These are phyloP conservation scores for Erucastrum elatum DNA, from an alignment of 345 rosid species.

Conservation along the genomic window DNA sequence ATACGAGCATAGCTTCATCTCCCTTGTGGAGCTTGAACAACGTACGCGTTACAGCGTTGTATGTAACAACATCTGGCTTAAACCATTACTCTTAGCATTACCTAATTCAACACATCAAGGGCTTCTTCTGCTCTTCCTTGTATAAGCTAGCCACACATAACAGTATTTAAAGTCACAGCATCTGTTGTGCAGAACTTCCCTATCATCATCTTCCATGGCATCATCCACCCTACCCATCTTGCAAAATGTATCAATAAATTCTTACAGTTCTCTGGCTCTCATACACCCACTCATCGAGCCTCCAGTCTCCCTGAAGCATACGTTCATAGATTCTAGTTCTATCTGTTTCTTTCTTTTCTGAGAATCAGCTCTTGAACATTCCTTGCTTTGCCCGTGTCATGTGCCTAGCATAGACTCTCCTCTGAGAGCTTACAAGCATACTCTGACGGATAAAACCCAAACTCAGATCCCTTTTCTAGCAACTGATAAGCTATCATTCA, in stretches of 20 bases:
- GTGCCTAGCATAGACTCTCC: slow-evolving; percentile 65
- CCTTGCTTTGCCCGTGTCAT: slow-evolving; percentile 54
- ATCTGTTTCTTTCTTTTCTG: slow-evolving; percentile 55
- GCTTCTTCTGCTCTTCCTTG: slow-evolving; percentile 64
- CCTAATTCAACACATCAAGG: slow-evolving; percentile 48
- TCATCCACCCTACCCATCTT: slow-evolving; percentile 72
- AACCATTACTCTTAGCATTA: slow-evolving; percentile 52
- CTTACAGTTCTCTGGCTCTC: slow-evolving; percentile 33
- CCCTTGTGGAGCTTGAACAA: slow-evolving; percentile 51
- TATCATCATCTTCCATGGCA: slow-evolving; percentile 63
- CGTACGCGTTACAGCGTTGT: slow-evolving; percentile 67
- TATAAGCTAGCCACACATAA: slow-evolving; percentile 58
- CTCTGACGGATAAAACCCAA: slow-evolving; percentile 69
- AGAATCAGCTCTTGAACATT: slow-evolving; percentile 59
- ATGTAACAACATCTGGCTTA: slow-evolving; percentile 63
- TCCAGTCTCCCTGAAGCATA: slow-evolving; percentile 74
- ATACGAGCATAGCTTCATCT: slow-evolving; percentile 58
- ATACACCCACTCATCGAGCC: slow-evolving; percentile 69
- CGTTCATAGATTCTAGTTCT: slow-evolving; percentile 67
- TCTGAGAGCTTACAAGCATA: slow-evolving; percentile 66
- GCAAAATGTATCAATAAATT: slow-evolving; percentile 42
- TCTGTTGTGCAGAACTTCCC: slow-evolving; percentile 80
- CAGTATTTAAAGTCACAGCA: slow-evolving; percentile 68
- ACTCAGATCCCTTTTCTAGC: slow-evolving; percentile 67
- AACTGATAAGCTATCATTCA: slow-evolving; percentile 80